Percentiles rank a stretch among this genome's conserved stretches.
Conservation (phyloP, 371 early-diverging fungal genomes). For the Mucor saturninus region DNA sequence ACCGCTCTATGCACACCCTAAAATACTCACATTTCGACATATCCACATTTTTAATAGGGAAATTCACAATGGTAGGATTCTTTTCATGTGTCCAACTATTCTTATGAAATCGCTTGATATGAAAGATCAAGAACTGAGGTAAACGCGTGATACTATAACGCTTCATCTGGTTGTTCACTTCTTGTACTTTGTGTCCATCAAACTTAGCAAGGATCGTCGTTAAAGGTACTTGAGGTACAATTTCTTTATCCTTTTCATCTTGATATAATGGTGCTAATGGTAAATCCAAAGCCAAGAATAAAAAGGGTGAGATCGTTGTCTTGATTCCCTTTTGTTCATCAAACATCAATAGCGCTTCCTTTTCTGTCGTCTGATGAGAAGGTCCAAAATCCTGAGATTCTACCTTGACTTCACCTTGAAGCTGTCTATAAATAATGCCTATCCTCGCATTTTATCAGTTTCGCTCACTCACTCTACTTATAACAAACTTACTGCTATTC, state of each 20-base stretch:
- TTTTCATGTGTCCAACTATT: constrained; percentile 89
- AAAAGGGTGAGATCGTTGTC: constrained; percentile 68
- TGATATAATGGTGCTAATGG: constrained; percentile 94
- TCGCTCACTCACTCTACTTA: not conserved
- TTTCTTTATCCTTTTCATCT: constrained; percentile 85
- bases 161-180: constrained; percentile 67
- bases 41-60: constrained; percentile 85
- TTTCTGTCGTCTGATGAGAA: constrained; percentile 16
- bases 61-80: constrained; percentile 98
- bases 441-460: not conserved
- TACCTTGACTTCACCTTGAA: constrained; percentile 86
- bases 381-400: constrained; percentile 65
- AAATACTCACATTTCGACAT: constrained; percentile 71
- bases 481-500: constrained; percentile 63
- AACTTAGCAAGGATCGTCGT: constrained; percentile 82
- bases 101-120: constrained; percentile 91
- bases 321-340: constrained; percentile 58
- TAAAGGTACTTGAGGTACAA: constrained; percentile 93
- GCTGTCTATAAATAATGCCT: constrained; percentile 79
- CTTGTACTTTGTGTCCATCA: constrained; percentile 79
- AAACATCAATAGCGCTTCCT: constrained; percentile 42
- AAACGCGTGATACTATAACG: constrained; percentile 76
- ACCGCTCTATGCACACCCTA: not conserved
- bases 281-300: constrained; percentile 89
- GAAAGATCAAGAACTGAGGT: constrained; percentile 89